Percentiles rank a stretch among this genome's conserved stretches.
phyloP scores from a whole-genome alignment of 495 filamentous ascomycete species.

The Daldinia vernicosa region DNA sequence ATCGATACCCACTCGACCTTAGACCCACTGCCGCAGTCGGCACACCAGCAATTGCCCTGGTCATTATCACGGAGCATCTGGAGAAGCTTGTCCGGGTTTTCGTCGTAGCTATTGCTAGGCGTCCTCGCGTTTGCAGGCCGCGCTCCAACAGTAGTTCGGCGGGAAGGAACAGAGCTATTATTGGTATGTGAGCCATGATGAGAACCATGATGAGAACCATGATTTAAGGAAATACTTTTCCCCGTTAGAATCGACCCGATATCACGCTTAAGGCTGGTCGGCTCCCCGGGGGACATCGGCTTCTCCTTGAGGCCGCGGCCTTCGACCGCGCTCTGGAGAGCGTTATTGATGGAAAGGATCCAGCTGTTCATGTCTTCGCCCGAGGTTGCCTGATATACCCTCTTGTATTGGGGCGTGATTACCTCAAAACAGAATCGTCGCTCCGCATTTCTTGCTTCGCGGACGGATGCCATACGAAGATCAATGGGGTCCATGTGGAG shows the following conservation, averaged over 20 bases:
- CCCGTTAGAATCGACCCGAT: constrained; percentile 92
- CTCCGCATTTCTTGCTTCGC: constrained; percentile 92
- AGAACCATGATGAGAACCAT: constrained; percentile 59
- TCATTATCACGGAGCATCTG: constrained; percentile 89
- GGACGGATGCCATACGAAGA: constrained; percentile 93
- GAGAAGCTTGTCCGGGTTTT: constrained; percentile 79
- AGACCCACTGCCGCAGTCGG: constrained; percentile 88
- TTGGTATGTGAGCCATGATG: constrained; percentile 56
- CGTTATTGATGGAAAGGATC: constrained; percentile 97
- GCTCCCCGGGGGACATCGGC: constrained; percentile 59
- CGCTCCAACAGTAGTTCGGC: constrained; percentile 87
- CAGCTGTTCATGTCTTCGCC: constrained; percentile 98
- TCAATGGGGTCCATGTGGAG: constrained; percentile 99
- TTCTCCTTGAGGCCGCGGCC: constrained; percentile 67
- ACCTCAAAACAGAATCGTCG: constrained; percentile 98
- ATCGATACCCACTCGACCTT: constrained; percentile 99
- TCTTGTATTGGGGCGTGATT: constrained; percentile 95
- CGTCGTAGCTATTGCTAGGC: constrained; percentile 77
- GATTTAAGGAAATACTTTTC: constrained; percentile 82
- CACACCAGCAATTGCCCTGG: constrained; percentile 92
- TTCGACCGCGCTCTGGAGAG: constrained; percentile 94
- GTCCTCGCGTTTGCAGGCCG: constrained; percentile 77
- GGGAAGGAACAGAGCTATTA: constrained; percentile 66
- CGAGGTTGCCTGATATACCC: constrained; percentile 96
- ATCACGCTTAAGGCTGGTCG: constrained; percentile 71